Conservation (phyloP, 768 basidiomycete genomes). For the Baorangia bicolor region DNA sequence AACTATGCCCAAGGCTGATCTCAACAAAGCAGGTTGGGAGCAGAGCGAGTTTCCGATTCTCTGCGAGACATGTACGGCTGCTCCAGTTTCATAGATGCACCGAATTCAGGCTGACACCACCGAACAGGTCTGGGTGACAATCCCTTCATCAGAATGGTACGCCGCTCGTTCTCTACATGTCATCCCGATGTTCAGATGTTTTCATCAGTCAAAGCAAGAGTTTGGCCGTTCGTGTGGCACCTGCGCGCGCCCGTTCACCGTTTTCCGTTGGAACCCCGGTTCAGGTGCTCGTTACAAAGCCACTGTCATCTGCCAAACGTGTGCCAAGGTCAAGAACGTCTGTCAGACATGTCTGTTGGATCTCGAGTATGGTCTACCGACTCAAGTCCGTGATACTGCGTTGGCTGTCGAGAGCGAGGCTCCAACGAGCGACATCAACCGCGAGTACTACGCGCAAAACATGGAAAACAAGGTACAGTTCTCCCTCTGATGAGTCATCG, state of each 20-base stretch:
- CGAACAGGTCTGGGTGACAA: slow-evolving; percentile 76
- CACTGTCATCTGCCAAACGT: slow-evolving; percentile 96
- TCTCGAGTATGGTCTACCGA: slow-evolving; percentile 93
- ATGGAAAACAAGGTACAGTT: slow-evolving; percentile 72
- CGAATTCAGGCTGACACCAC: slow-evolving; percentile 4
- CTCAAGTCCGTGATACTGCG: slow-evolving; percentile 96
- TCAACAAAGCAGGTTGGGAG: slow-evolving; percentile 95
- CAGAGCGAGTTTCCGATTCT: slow-evolving; percentile 92
- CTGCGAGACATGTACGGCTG: slow-evolving; percentile 81
- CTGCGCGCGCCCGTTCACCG: slow-evolving; percentile 93
- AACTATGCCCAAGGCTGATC: slow-evolving; percentile 80
- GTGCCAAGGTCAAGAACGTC: slow-evolving; percentile 93
- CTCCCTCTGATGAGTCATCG: not conserved
- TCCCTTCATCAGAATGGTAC: slow-evolving; percentile 93
- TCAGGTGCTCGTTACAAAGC: slow-evolving; percentile 92
- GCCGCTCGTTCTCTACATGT: slow-evolving; percentile 18
- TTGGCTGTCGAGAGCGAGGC: slow-evolving; percentile 82
- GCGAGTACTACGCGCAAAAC: slow-evolving; percentile 93
- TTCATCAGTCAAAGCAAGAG: slow-evolving; percentile 96
- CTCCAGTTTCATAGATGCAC: not conserved
- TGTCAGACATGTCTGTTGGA: slow-evolving; percentile 98
- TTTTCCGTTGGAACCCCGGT: slow-evolving; percentile 99
- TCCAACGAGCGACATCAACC: slow-evolving; percentile 95
- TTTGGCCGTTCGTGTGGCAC: slow-evolving; percentile 96
- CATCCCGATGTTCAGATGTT: not conserved